Percentiles rank a stretch among this genome's conserved stretches.
phyloP scores from a whole-genome alignment of 2,329 filamentous ascomycete genomes.

The Cryphonectria japonica region DNA sequence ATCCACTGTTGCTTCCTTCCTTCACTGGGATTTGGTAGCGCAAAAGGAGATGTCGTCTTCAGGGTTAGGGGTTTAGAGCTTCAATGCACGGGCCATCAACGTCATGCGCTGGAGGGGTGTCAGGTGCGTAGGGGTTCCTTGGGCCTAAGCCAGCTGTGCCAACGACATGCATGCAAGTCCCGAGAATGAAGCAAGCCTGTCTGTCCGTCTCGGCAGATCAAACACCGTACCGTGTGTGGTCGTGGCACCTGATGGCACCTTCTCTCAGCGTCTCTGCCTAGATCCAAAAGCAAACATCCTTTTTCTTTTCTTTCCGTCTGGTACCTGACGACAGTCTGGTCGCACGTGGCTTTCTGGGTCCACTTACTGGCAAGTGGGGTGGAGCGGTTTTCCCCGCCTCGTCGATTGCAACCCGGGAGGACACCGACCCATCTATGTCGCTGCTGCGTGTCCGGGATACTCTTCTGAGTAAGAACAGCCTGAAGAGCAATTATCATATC shows the following conservation, averaged over 20 bases:
- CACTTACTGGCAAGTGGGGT: not conserved
- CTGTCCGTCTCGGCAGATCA: not conserved
- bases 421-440: not conserved
- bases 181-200: not conserved
- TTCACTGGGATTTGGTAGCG: no score
- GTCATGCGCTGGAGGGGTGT: not conserved
- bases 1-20: no score
- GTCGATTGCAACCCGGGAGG: not conserved
- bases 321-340: not conserved
- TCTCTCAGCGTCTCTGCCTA: not conserved
- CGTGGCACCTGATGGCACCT: not conserved
- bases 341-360: not conserved
- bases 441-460: not conserved
- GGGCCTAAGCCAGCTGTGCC: not conserved
- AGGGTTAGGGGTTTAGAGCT: not conserved
- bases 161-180: slow-evolving; percentile 6
- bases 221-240: not conserved
- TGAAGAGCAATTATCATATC: not conserved
- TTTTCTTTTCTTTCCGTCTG: not conserved
- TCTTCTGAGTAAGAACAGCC: not conserved
- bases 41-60: not conserved
- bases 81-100: not conserved
- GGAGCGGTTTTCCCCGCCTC: not conserved
- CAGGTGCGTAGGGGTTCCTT: not conserved
- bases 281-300: not conserved